These are phyloP conservation scores for Peronospora farinosa DNA, from an alignment of 352 stramenopile genomes.

Conservation along the genomic window DNA sequence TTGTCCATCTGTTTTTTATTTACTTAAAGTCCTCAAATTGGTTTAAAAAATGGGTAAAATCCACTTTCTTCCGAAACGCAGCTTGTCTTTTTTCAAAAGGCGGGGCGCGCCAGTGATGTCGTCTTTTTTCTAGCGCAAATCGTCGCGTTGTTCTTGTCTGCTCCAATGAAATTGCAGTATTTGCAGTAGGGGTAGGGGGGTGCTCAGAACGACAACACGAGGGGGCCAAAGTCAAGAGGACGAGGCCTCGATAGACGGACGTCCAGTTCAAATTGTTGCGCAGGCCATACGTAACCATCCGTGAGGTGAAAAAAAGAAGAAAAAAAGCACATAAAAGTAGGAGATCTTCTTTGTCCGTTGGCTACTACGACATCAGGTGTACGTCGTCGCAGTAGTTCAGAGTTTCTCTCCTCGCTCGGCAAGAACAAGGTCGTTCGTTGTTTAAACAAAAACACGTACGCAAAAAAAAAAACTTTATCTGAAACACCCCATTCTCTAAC, in stretches of 20 bases:
- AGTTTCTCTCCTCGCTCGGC: background rate
- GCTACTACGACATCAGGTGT: conserved; percentile 13
- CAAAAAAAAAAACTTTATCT: background rate
- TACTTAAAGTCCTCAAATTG: background rate
- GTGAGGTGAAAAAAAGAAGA: conserved; percentile 5
- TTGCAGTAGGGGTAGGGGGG: conserved; percentile 2
- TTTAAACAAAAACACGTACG: background rate
- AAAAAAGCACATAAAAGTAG: background rate
- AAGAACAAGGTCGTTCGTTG: background rate
- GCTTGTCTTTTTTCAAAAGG: conserved; percentile 7
- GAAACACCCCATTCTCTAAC: background rate
- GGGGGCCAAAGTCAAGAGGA: conserved; percentile 14
- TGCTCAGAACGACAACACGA: conserved; percentile 16
- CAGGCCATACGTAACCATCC: conserved; percentile 16
- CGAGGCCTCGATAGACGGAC: conserved; percentile 23
- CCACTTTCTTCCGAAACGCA: conserved; percentile 1
- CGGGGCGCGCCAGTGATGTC: conserved; percentile 5
- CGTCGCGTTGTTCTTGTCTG: conserved; percentile 15
- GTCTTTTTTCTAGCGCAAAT: conserved; percentile 3
- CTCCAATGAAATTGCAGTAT: conserved; percentile 20
- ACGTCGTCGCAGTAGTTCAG: background rate
- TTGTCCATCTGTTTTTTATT: too few relatives aligned
- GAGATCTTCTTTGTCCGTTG: background rate
- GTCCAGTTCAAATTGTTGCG: conserved; percentile 40
- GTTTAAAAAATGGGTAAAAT: background rate